These are phyloP conservation scores for Eugenia klotzschiana DNA, from an alignment of 441 rosid genomes.

Conservation along the genomic window DNA sequence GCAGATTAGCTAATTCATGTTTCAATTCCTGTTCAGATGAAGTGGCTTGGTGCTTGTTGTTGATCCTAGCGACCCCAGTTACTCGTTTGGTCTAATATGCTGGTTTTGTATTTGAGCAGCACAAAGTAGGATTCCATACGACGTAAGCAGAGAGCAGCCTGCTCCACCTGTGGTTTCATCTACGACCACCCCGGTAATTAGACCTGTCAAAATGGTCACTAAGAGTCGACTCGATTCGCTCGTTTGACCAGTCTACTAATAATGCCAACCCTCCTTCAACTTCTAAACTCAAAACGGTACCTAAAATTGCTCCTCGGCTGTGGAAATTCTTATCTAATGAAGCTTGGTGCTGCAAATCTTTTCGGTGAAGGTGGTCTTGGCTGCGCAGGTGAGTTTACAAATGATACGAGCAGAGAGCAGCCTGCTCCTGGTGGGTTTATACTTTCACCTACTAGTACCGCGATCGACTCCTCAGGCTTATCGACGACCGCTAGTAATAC, in stretches of 20 bases:
- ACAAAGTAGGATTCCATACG: neutral
- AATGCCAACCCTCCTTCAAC: slow-evolving; percentile 54
- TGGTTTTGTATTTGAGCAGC: neutral
- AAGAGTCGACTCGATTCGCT: too few species aligned
- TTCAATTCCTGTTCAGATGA: too few species aligned
- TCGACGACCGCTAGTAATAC: too few species aligned
- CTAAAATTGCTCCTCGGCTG: slow-evolving; percentile 61
- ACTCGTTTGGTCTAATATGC: neutral
- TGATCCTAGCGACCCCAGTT: neutral
- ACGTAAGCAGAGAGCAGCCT: neutral
- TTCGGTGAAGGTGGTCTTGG: slow-evolving; percentile 59
- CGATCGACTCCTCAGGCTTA: slow-evolving; percentile 30
- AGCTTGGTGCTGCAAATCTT: too few species aligned
- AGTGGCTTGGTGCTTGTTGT: neutral
- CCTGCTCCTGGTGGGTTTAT: slow-evolving; percentile 61
- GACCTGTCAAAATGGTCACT: too few species aligned
- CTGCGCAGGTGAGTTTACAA: slow-evolving; percentile 15
- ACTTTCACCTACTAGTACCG: slow-evolving; percentile 79
- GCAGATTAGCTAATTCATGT: too few species aligned
- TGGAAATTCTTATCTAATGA: slow-evolving; percentile 9
- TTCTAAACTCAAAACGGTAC: slow-evolving; percentile 75
- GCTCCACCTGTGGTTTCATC: slow-evolving; percentile 17
- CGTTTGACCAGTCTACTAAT: slow-evolving; percentile 11
- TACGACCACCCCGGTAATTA: slow-evolving; percentile 21
- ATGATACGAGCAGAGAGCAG: neutral